Evolutionary conservation across 768 basidiomycete species (phyloP), one percentile per base, ranked within the genome.

Genomic region (Mycena galericulata): DNA sequence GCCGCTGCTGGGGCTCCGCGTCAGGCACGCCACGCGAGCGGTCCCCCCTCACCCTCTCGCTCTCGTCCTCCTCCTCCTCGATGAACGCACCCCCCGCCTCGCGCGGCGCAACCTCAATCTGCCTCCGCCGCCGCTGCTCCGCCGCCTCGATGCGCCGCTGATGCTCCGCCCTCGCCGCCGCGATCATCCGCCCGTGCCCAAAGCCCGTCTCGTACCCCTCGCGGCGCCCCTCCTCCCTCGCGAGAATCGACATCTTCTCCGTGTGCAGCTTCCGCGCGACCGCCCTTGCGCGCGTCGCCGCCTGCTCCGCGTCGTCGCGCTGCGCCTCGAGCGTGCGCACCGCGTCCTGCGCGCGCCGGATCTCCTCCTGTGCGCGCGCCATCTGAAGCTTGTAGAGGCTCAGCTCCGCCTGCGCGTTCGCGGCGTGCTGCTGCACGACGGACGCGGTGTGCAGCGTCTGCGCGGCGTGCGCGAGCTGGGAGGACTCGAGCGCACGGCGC

Each of bases 211-310:
- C 81, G 65, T 76, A 83, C 1, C 84, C 84, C 63, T 79, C 69
- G 57, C 71, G 75, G 40, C 88, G 77, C 7, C 90, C 90, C 53
- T 89, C 84, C 70, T 90, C 89, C 45, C 82, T 81, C 3, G 91
- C 91, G 1, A 81, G 69, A 2, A 85, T 73, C 4, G 88, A 49
- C 50, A 86, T 71, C 40, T 81, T 85, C 76, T 90, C 85, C 61
- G 89, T 84, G 63, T 87, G 86, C 46, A 90, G 68, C 74, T 84
- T 85, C 29, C 90, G 80, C n/a, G 89, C 82, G 38, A 82, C 80
- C n/a, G 77, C 81, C 32, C 88, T 82, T 24, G 89, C 82, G 30
- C 83, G 76, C 24, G 71, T 64, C 10, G 82, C 80, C 15, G 76
- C 76, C 2, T 72, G 72, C 54, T 82, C 78, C 30, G 68, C 68